Evolutionary conservation across 2,329 filamentous ascomycete species (phyloP).

Genomic region (Talaromyces sp.): DNA sequence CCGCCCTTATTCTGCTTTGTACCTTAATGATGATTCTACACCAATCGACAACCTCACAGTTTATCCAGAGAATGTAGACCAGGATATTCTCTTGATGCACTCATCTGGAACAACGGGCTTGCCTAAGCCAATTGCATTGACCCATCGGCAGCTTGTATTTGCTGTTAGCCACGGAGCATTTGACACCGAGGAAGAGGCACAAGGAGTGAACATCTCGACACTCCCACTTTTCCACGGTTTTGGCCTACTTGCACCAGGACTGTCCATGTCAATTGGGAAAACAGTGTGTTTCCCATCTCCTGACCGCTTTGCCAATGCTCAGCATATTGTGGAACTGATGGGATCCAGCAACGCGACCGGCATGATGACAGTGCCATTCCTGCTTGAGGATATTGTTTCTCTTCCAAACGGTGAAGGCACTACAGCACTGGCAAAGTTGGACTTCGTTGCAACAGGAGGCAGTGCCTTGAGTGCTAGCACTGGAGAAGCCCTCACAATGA

Average conservation of each 20-base stretch:
- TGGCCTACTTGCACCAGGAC: background rate
- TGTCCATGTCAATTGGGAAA: conserved; percentile 3
- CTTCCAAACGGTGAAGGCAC: conserved; percentile 1
- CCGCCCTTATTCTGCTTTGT: background rate
- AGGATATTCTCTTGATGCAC: conserved; percentile 5
- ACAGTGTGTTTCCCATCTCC: conserved; percentile 1
- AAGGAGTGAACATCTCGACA: conserved; percentile 2
- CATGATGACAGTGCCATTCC: conserved; percentile 5
- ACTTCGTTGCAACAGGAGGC: conserved; percentile 3
- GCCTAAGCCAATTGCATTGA: conserved; percentile 3
- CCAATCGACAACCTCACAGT: background rate
- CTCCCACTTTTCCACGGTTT: conserved; percentile 1
- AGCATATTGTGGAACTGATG: background rate
- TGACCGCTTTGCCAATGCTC: conserved; percentile 1
- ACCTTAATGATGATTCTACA: background rate
- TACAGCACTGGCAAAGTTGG: background rate
- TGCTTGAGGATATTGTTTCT: conserved; percentile 5
- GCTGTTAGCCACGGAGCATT: background rate
- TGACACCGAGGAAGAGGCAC: background rate
- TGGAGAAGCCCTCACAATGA: background rate
- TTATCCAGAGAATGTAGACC: background rate
- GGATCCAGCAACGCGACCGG: background rate
- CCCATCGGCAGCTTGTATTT: conserved; percentile 4
- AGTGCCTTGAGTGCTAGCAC: background rate
- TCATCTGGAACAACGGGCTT: conserved; percentile 5